Evolutionary conservation across 148 eudicot species (phyloP).

Genomic region (Rhododendron mucronatum): DNA sequence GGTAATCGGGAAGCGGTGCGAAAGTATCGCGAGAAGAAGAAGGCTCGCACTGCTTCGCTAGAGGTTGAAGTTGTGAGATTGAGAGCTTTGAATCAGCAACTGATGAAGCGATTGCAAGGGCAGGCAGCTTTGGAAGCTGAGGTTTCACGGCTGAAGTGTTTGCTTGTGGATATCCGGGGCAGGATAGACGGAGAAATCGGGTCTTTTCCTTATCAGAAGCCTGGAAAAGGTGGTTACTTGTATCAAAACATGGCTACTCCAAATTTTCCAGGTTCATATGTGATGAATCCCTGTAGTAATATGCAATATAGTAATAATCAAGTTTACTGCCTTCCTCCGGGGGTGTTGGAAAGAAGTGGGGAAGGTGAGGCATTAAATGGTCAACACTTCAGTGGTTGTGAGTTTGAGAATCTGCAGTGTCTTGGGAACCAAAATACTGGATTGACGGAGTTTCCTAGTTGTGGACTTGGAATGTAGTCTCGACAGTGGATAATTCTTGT

Average conservation of each 20-base stretch:
- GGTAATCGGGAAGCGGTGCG: slow-evolving; percentile 93
- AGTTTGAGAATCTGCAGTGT: slow-evolving; percentile 64
- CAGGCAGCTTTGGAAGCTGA: slow-evolving; percentile 80
- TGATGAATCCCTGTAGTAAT: slow-evolving; percentile 62
- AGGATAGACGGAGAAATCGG: slow-evolving; percentile 95
- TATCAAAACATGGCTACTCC: slow-evolving; percentile 40
- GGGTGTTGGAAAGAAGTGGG: slow-evolving; percentile 36
- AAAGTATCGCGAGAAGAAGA: slow-evolving; percentile 94
- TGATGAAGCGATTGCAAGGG: slow-evolving; percentile 74
- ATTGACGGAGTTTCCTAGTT: slow-evolving; percentile 35
- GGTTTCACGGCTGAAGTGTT: slow-evolving; percentile 79
- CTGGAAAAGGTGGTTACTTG: slow-evolving; percentile 41
- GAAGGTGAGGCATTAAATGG: slow-evolving; percentile 35
- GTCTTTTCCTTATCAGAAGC: slow-evolving; percentile 82
- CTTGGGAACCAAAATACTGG: slow-evolving; percentile 48
- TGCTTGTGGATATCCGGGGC: slow-evolving; percentile 91
- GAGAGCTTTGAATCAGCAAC: slow-evolving; percentile 76
- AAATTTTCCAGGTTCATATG: slow-evolving; percentile 44
- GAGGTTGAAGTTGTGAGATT: slow-evolving; percentile 87
- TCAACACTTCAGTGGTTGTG: slow-evolving; percentile 54
- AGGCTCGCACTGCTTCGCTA: slow-evolving; percentile 72
- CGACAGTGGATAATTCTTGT: slow-evolving; percentile 33
- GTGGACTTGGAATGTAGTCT: slow-evolving; percentile 41
- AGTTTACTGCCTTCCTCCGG: slow-evolving; percentile 58
- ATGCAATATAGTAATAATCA: slow-evolving; percentile 58